Conservation (phyloP, 306 rosid species). For the Casuarina cunninghamiana region DNA sequence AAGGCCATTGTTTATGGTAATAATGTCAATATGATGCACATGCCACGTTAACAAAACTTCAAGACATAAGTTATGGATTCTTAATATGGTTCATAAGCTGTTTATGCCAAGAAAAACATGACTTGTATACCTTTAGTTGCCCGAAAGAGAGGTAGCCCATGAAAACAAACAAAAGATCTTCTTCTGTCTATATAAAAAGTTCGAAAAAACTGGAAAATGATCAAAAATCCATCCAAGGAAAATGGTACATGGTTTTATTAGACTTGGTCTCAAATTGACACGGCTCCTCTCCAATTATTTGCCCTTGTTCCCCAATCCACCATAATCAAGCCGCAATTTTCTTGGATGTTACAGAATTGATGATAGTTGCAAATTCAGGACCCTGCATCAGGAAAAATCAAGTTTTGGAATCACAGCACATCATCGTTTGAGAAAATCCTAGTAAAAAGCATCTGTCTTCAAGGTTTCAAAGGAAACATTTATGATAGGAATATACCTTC, state of each 20-base stretch:
- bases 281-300: slow-evolving; percentile 21
- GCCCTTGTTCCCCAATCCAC: slow-evolving; percentile 35
- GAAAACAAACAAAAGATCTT: slow-evolving; percentile 37
- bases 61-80: not conserved
- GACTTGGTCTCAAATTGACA: slow-evolving; percentile 24
- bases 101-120: slow-evolving; percentile 33
- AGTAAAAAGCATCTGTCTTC: not conserved
- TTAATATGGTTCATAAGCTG: slow-evolving; percentile 19
- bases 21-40: not conserved
- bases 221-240: slow-evolving; percentile 28
- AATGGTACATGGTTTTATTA: slow-evolving; percentile 24
- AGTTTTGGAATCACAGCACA: slow-evolving; percentile 13
- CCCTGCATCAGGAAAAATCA: slow-evolving; percentile 55
- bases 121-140: slow-evolving; percentile 28
- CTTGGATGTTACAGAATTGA: slow-evolving; percentile 88
- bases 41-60: not conserved
- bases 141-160: slow-evolving; percentile 33
- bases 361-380: slow-evolving; percentile 85
- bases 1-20: not conserved
- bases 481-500: slow-evolving; percentile 52
- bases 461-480: slow-evolving; percentile 12
- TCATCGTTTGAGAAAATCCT: not conserved
- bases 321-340: slow-evolving; percentile 78
- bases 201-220: slow-evolving; percentile 27
- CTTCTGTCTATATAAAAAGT: slow-evolving; percentile 21